These are phyloP conservation scores for Arthrobotrys iridis DNA, from an alignment of 2,329 filamentous ascomycete genomes.

Conservation along the genomic window DNA sequence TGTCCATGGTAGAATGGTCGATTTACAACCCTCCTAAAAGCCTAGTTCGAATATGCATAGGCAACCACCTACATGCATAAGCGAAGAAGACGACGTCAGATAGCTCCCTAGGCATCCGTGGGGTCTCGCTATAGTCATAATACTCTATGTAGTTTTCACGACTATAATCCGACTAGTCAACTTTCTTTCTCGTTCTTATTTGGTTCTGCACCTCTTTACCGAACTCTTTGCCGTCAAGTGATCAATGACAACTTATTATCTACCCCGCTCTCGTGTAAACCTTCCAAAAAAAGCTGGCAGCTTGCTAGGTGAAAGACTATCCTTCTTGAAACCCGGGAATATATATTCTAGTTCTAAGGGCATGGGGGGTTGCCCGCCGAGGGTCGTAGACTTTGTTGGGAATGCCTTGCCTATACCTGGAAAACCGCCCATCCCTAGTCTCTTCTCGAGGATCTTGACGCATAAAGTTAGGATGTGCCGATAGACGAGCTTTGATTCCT, in stretches of 20 bases:
- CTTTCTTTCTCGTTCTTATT: not conserved
- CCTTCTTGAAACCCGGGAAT: conserved; percentile 53
- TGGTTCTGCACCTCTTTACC: conserved; percentile 13
- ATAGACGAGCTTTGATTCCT: conserved; percentile 34
- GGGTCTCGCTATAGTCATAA: conserved; percentile 26
- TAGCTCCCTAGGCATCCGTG: conserved; percentile 49
- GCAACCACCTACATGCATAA: conserved; percentile 47
- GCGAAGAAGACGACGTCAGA: conserved; percentile 36
- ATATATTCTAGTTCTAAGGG: conserved; percentile 36
- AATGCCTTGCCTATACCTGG: conserved; percentile 41
- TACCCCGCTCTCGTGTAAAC: conserved; percentile 53
- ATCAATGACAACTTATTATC: not conserved
- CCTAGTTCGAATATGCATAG: conserved; percentile 32
- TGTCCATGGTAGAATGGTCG: not conserved
- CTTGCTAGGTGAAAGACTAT: conserved; percentile 11
- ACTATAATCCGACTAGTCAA: not conserved
- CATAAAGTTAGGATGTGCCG: conserved; percentile 24
- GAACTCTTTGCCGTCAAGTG: conserved; percentile 41
- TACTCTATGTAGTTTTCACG: conserved; percentile 23
- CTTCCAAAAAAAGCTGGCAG: conserved; percentile 11
- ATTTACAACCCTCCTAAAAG: not conserved
- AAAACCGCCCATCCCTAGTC: conserved; percentile 9
- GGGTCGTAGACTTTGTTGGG: conserved; percentile 30
- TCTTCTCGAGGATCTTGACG: conserved; percentile 35
- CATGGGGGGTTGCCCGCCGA: not conserved